These are phyloP conservation scores for Kazachstania taianensis DNA, from an alignment of 805 yeast species.

Conservation along the genomic window DNA sequence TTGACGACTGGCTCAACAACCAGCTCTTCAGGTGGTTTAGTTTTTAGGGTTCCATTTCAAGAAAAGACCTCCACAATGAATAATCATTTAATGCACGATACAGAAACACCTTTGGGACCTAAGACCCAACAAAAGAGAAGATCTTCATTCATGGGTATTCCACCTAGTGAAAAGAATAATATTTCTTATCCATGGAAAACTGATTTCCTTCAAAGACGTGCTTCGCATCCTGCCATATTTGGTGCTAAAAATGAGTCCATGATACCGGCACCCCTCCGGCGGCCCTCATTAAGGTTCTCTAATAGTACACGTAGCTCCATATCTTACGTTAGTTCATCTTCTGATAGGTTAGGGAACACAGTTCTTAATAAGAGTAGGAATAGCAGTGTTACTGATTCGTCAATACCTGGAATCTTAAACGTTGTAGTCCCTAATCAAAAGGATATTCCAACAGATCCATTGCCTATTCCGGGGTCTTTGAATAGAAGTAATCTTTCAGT, in stretches of 20 bases:
- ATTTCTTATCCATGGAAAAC: background rate
- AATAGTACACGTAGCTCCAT: slow-evolving; percentile 13
- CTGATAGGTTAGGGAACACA: slow-evolving; percentile 21
- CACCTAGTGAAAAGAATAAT: slow-evolving; percentile 3
- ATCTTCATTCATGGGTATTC: slow-evolving; percentile 15
- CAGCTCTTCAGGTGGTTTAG: slow-evolving; percentile 28
- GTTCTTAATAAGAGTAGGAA: slow-evolving; percentile 14
- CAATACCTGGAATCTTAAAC: slow-evolving; percentile 15
- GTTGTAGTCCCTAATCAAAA: slow-evolving; percentile 42
- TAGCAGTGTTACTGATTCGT: slow-evolving; percentile 11
- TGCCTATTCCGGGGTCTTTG: slow-evolving; percentile 31
- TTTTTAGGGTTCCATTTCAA: slow-evolving; percentile 63
- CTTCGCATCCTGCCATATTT: slow-evolving; percentile 8
- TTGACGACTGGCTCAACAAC: slow-evolving; percentile 17
- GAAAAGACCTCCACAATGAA: slow-evolving; percentile 25
- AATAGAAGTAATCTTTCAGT: slow-evolving; percentile 9
- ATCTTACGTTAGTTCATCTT: slow-evolving; percentile 22
- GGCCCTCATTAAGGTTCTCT: slow-evolving; percentile 1
- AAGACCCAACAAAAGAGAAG: slow-evolving; percentile 7
- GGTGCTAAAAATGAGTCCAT: background rate
- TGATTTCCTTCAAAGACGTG: slow-evolving; percentile 6
- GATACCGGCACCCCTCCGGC: background rate
- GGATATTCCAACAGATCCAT: slow-evolving; percentile 46
- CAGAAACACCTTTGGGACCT: background rate
- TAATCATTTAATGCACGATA: background rate